Evolutionary conservation across 345 rosid species (phyloP), one percentile per base, ranked within the genome.

Genomic region (Heritiera fomes): DNA sequence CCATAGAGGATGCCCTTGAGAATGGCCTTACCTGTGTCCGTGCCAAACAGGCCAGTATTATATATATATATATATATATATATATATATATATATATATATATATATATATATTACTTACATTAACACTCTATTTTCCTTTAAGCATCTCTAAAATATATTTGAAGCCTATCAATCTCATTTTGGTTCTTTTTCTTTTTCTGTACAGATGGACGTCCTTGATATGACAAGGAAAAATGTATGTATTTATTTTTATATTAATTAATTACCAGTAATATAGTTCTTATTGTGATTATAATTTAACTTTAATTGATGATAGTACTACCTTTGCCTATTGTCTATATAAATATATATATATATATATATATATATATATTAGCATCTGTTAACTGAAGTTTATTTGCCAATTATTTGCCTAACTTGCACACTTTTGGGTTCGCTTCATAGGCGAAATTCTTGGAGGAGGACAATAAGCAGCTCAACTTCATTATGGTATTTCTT

Each of bases 401-500:
- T 34, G 38, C 38, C 8, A 18, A 59, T 56, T 8, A 58, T 60
- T 9, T 60, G 13, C 7, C 34, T 23, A 60, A 58, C 30, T 60
- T 60, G 0, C 10, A 23, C 34, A 8, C 64, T 23, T 60, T 60
- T 60, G 6, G 13, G 1, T 30, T 34, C 38, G 32, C 11, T 62
- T 30, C 63, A 8, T 2, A 59, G 63, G 20, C 12, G 28, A 59
- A 59, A 59, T 8, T 59, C 13, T 32, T 83, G 66, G 82, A 81
- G 66, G 91, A 84, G 66, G 87, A 85, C 79, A 47, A 84, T 64
- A 77, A 81, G 71, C 83, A 83, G 32, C 90, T 89, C 73, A 10
- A 2, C 71, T 87, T 82, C 58, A 75, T 68, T 82, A 62, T 85
- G 91, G 91, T 89, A 34, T 53, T 8, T 47, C 12, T 60, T 60